Percentiles rank a stretch among this genome's conserved stretches.
Conservation (phyloP, 1,139 yeast species). For the Candida labiduridarum region DNA sequence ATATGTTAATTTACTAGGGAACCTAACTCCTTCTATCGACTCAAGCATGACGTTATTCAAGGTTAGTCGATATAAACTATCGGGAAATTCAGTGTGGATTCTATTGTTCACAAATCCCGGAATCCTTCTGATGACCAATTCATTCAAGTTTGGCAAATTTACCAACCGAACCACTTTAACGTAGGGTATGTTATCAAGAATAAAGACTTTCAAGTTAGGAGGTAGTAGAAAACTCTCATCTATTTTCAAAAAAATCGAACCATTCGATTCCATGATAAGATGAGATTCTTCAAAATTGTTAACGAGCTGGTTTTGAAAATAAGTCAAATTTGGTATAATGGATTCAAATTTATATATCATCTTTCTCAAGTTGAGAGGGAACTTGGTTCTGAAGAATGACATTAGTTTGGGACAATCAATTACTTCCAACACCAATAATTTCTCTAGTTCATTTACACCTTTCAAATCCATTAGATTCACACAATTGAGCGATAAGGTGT, state of each 20-base stretch:
- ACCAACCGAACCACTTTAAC: conserved; percentile 6
- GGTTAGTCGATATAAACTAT: conserved; percentile 6
- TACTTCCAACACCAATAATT: conserved; percentile 8
- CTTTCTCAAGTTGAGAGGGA: conserved; percentile 8
- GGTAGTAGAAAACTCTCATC: conserved; percentile 11
- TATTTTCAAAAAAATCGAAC: conserved; percentile 3
- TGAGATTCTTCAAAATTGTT: background rate
- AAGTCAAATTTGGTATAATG: conserved; percentile 3
- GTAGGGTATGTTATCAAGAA: conserved; percentile 11
- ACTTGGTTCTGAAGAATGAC: conserved; percentile 10
- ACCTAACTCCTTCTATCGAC: conserved; percentile 6
- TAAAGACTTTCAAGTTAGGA: conserved; percentile 5
- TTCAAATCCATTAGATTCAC: conserved; percentile 10
- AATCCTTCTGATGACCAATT: conserved; percentile 8
- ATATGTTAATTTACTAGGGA: conserved; percentile 9
- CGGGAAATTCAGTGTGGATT: conserved; percentile 5
- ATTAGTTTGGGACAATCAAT: conserved; percentile 13
- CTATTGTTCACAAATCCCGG: conserved; percentile 11
- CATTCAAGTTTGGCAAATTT: conserved; percentile 10
- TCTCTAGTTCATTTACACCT: conserved; percentile 3
- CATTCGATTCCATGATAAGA: background rate
- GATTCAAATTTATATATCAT: conserved; percentile 5
- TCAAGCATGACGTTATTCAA: conserved; percentile 10
- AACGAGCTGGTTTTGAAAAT: conserved; percentile 4
- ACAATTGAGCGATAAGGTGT: conserved; percentile 6